These are phyloP conservation scores for Fusarium sp. DNA, from an alignment of 2,329 filamentous ascomycete genomes.

Conservation along the genomic window DNA sequence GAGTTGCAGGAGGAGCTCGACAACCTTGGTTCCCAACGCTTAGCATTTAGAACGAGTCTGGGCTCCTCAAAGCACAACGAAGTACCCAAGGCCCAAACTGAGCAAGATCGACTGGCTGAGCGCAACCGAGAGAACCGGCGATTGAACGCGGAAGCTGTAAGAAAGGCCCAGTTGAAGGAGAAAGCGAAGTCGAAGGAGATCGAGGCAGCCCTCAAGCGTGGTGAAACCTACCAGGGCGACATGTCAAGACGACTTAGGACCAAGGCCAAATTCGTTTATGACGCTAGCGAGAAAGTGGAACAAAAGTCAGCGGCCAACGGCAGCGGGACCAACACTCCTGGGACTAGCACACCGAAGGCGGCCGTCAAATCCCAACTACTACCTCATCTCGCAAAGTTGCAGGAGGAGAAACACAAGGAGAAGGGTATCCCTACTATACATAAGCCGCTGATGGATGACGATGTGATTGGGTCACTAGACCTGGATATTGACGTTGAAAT, in stretches of 20 bases:
- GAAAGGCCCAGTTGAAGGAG: constrained; percentile 88
- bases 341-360: constrained; percentile 63
- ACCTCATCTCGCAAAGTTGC: constrained; percentile 64
- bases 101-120: constrained; percentile 85
- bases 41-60: constrained; percentile 77
- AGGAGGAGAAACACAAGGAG: constrained; percentile 63
- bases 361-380: constrained; percentile 56
- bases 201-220: constrained; percentile 70
- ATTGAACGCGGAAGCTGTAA: constrained; percentile 88
- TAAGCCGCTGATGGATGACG: constrained; percentile 86
- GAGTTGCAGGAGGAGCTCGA: constrained; percentile 70
- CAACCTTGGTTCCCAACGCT: constrained; percentile 72
- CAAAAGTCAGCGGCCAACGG: constrained; percentile 61
- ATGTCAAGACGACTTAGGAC: constrained; percentile 72
- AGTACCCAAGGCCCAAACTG: constrained; percentile 61
- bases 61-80: constrained; percentile 63
- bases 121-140: constrained; percentile 87
- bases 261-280: constrained; percentile 74
- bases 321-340: constrained; percentile 63
- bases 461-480: constrained; percentile 89
- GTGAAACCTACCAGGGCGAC: constrained; percentile 70
- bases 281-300: constrained; percentile 63
- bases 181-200: constrained; percentile 69
- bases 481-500: constrained; percentile 93
- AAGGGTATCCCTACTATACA: constrained; percentile 75